A percentile compares a stretch with the other conserved stretches of the same genome.
Evolutionary conservation across 2,329 filamentous ascomycete genomes (phyloP).

Genomic region (Xylaria arbuscula): DNA sequence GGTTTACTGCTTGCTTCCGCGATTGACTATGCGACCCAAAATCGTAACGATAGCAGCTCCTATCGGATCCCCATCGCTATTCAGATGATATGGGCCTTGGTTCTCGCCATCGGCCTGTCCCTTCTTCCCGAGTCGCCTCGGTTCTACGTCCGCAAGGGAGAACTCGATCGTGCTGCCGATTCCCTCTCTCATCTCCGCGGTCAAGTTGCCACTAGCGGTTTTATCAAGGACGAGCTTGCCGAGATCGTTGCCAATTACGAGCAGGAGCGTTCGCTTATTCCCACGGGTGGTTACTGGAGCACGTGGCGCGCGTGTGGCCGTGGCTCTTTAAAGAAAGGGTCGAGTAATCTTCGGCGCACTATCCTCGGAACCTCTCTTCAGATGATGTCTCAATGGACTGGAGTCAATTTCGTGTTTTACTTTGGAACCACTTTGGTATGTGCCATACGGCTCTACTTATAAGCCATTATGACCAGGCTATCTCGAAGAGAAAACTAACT

Average conservation of each 20-base stretch:
- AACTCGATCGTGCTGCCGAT: slow-evolving; percentile 71
- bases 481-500: slow-evolving; percentile 11
- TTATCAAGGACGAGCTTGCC: slow-evolving; percentile 80
- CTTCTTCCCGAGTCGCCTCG: slow-evolving; percentile 87
- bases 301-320: slow-evolving; percentile 77
- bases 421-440: slow-evolving; percentile 78
- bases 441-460: background rate
- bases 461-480: background rate
- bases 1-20: slow-evolving; percentile 76
- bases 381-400: slow-evolving; percentile 84
- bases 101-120: slow-evolving; percentile 77
- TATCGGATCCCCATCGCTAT: slow-evolving; percentile 86
- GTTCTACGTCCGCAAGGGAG: slow-evolving; percentile 83
- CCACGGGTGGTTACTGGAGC: slow-evolving; percentile 71
- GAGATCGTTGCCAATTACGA: slow-evolving; percentile 92
- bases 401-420: slow-evolving; percentile 80
- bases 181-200: slow-evolving; percentile 77
- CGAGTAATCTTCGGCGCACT: slow-evolving; percentile 76
- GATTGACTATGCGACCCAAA: slow-evolving; percentile 77
- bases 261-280: slow-evolving; percentile 79
- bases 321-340: slow-evolving; percentile 70
- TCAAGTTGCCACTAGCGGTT: slow-evolving; percentile 77
- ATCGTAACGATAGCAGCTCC: slow-evolving; percentile 69
- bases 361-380: slow-evolving; percentile 78
- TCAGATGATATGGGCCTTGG: slow-evolving; percentile 83